Conservation (phyloP, 2,329 filamentous ascomycete species). For the Neonectria ditissima region DNA sequence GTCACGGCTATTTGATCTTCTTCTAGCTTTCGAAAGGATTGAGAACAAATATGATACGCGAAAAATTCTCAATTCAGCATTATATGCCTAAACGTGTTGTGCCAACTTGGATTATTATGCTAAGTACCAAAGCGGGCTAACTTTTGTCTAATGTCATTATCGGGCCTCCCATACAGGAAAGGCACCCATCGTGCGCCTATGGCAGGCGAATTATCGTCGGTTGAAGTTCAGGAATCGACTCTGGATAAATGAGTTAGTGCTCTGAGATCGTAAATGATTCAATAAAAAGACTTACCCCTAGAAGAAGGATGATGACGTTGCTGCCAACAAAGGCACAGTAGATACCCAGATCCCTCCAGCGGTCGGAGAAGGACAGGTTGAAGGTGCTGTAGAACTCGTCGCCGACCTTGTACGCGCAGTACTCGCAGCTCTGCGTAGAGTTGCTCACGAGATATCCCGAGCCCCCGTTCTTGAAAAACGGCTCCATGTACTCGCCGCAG, state of each 20-base stretch:
- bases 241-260: constrained; percentile 46
- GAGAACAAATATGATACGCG: not conserved
- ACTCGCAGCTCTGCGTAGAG: constrained; percentile 75
- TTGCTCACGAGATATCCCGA: constrained; percentile 78
- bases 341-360: constrained; percentile 89
- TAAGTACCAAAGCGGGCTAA: constrained; percentile 4
- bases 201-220: constrained; percentile 53
- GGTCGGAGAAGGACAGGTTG: constrained; percentile 72
- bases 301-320: constrained; percentile 74
- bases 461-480: constrained; percentile 62
- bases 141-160: constrained; percentile 34
- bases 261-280: accelerated
- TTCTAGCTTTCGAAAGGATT: too few species aligned
- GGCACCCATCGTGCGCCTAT: constrained; percentile 2
- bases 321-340: constrained; percentile 80
- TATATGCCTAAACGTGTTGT: not conserved
- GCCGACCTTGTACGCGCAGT: constrained; percentile 84
- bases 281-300: constrained; percentile 59
- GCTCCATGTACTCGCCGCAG: constrained; percentile 44
- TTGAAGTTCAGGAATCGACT: constrained; percentile 66
- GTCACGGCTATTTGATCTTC: too few species aligned
- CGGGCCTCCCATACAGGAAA: constrained; percentile 13
- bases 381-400: constrained; percentile 83
- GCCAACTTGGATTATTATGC: not conserved
- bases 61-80: constrained; percentile 13